A percentile compares a stretch with the other conserved stretches of the same genome.
Evolutionary conservation across 2,329 filamentous ascomycete genomes (phyloP).

Genomic region (Botryotinia narcissicola): DNA sequence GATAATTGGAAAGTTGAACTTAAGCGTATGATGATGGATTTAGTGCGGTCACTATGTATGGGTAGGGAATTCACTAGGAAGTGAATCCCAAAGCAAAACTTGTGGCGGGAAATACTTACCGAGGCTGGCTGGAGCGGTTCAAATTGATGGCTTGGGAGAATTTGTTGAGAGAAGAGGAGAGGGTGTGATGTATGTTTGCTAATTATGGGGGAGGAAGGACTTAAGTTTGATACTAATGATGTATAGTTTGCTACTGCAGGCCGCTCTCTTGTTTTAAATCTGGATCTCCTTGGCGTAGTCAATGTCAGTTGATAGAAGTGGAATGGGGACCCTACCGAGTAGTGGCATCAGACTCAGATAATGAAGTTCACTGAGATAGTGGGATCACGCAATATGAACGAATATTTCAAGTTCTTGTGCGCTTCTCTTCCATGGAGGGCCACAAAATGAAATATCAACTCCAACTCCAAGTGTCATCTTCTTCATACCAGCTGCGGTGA

Average conservation of each 20-base stretch:
- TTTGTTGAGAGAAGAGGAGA: background rate
- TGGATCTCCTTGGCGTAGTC: fast-evolving
- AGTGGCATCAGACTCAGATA: background rate
- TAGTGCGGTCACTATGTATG: background rate
- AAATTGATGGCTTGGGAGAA: background rate
- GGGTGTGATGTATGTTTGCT: background rate
- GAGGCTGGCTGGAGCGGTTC: background rate
- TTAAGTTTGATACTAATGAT: no score
- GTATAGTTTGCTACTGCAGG: no score
- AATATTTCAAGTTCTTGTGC: background rate
- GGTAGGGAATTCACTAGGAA: background rate
- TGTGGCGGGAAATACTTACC: background rate
- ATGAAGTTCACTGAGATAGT: background rate
- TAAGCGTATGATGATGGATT: background rate
- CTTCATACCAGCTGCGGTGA: no score
- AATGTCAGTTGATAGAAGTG: background rate
- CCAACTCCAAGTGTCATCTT: background rate
- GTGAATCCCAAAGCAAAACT: background rate
- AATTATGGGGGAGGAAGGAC: no score
- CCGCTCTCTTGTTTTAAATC: no score
- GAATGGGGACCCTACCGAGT: background rate
- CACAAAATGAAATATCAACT: background rate
- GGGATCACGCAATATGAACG: fast-evolving
- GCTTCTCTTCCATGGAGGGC: background rate
- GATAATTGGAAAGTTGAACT: background rate